A percentile compares a stretch with the other conserved stretches of the same genome.
These are phyloP conservation scores for Truncatella angustata DNA, from an alignment of 2,329 filamentous ascomycete species.

Conservation along the genomic window DNA sequence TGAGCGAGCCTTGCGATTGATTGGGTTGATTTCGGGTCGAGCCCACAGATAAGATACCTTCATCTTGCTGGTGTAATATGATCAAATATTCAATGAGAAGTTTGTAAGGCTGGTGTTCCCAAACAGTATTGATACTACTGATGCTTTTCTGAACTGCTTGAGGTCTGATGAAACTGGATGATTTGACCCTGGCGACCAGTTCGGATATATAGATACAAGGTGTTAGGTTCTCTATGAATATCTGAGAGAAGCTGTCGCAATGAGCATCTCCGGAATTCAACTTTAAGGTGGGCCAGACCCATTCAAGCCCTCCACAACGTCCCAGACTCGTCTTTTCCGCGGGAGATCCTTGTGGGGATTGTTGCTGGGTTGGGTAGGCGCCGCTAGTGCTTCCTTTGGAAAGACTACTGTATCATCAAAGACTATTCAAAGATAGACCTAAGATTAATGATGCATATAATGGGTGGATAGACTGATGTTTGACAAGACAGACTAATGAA, in stretches of 20 bases:
- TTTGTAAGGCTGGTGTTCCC: no score
- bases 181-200: neutral
- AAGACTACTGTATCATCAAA: neutral
- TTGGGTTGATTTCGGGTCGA: constrained; percentile 75
- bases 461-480: no score
- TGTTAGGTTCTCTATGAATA: neutral
- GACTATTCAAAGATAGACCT: neutral
- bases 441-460: no score
- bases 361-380: constrained; percentile 9
- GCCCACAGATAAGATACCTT: constrained; percentile 40
- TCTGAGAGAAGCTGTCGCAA: neutral
- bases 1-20: constrained; percentile 78
- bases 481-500: no score
- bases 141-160: neutral
- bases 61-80: constrained; percentile 25
- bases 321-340: constrained; percentile 19
- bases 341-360: constrained; percentile 17
- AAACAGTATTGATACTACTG: neutral
- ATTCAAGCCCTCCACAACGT: constrained; percentile 14
- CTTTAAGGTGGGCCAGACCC: constrained; percentile 16
- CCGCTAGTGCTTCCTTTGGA: neutral
- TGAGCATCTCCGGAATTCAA: constrained; percentile 24
- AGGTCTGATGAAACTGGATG: neutral
- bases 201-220: constrained; percentile 12
- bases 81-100: no score